Evolutionary conservation across 1,139 yeast species (phyloP).

Genomic region (Candida labiduridarum): DNA sequence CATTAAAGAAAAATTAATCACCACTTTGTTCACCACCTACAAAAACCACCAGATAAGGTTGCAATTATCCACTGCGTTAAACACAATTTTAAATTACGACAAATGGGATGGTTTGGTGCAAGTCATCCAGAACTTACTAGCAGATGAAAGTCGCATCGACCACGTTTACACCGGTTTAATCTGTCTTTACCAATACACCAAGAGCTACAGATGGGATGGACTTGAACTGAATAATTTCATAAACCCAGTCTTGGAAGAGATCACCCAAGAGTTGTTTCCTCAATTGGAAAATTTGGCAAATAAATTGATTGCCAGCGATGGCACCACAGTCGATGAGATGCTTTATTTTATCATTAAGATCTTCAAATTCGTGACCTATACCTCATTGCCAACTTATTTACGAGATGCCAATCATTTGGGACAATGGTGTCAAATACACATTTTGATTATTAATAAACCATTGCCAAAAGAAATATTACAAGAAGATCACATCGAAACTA

Average conservation of each 20-base stretch:
- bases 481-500: constrained; percentile 37
- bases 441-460: constrained; percentile 50
- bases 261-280: constrained; percentile 56
- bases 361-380: constrained; percentile 62
- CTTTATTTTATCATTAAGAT: constrained; percentile 63
- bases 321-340: constrained; percentile 52
- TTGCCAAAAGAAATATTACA: constrained; percentile 39
- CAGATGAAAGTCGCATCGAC: constrained; percentile 47
- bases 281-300: constrained; percentile 52
- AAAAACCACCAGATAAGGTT: constrained; percentile 36
- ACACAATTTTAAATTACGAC: constrained; percentile 43
- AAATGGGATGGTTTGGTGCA: constrained; percentile 49
- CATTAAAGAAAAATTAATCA: constrained; percentile 55
- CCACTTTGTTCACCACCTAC: constrained; percentile 41
- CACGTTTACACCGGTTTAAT: constrained; percentile 62
- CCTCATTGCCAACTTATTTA: constrained; percentile 61
- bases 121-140: constrained; percentile 42
- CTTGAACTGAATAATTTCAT: constrained; percentile 43
- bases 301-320: constrained; percentile 36
- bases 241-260: constrained; percentile 49
- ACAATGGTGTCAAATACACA: constrained; percentile 65
- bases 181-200: constrained; percentile 56
- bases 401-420: constrained; percentile 54
- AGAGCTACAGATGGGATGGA: constrained; percentile 59
- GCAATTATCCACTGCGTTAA: constrained; percentile 48